Conservation (phyloP, 148 eudicot genomes). For the Rhododendron griersonianum region DNA sequence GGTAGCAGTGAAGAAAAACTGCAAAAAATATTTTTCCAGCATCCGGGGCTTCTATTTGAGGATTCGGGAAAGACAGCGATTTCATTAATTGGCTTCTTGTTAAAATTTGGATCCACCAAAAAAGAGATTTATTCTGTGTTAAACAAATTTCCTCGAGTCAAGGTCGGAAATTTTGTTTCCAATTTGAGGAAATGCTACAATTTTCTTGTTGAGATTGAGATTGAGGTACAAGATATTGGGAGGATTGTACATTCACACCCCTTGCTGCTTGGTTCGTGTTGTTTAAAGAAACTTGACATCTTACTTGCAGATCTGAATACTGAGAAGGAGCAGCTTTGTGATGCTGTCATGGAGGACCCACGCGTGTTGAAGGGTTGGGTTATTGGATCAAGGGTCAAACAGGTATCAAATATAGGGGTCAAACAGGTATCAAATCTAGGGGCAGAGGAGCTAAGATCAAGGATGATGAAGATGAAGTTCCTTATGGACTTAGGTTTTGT, state of each 20-base stretch:
- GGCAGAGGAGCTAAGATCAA: conserved; percentile 18
- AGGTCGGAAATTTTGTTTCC: conserved; percentile 29
- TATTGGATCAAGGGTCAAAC: conserved; percentile 29
- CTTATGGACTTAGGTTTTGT: conserved; percentile 52
- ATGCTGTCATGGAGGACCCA: conserved; percentile 51
- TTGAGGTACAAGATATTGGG: conserved; percentile 43
- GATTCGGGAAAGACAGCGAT: conserved; percentile 40
- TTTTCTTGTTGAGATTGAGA: conserved; percentile 47
- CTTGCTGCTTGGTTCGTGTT: conserved; percentile 53
- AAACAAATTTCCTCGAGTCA: conserved; percentile 36
- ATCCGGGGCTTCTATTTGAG: conserved; percentile 54
- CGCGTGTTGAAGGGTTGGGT: conserved; percentile 53
- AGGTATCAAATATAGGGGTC: conserved; percentile 20
- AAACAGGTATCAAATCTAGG: conserved; percentile 19
- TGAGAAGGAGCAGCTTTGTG: conserved; percentile 43
- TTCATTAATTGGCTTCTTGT: conserved; percentile 41
- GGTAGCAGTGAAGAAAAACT: conserved; percentile 40
- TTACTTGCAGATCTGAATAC: conserved; percentile 33
- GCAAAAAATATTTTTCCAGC: conserved; percentile 20
- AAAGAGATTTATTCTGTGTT: conserved; percentile 37
- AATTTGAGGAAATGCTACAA: conserved; percentile 49
- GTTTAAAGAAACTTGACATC: conserved; percentile 40
- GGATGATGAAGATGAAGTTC: conserved; percentile 40
- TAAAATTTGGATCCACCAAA: conserved; percentile 54
- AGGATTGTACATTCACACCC: conserved; percentile 42